Base-by-base conservation (phyloP, 257 asterid genomes). In the Solanum dulcamara region DNA sequence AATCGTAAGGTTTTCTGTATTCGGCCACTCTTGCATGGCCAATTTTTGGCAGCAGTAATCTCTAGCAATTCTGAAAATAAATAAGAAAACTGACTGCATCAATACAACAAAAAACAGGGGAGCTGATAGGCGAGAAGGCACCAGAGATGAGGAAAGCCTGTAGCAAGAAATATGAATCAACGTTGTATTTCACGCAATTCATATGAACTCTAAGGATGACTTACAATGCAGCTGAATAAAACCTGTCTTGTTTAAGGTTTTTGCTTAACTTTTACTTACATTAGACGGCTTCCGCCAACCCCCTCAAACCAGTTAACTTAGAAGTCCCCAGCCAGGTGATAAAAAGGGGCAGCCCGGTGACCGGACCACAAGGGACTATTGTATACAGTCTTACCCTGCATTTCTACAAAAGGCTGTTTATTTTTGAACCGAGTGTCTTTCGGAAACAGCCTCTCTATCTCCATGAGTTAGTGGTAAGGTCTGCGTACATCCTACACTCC, bases 11-110 rank as follows among this genome's bases (percentile, higher is more conserved):
- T 91, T 90, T 89, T 91, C 15, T 91, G 92, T 84, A 91, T 83
- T 75, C 92, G 90, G 40, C 94, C 96, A 60, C 88, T 87, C 89
- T 85, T 93, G 86, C 97, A 93, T 71, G 98, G 97, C 99, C 99
- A 94, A 18, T 84, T 84, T 86, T 85, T 86, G 22, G 98, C 92
- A 88, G 84, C 92, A 44, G 88, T 95, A 62, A 94, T 91, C 91
- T 93, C 95, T 87, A 92, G 75, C 96, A 96, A 85, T 87, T 88
- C 97, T 96, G 92, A 90, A 84, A 88, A 85, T 84, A 53, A 77
- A 83, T 33, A 30, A 86, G n/a, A 85, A 22, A 55, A 80, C 83
- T 14, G 1, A 35, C 24, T 12, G 81, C 66, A 33, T 70, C 46
- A 74, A n/a, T 6, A 10, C 83, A n/a, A 53, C 26, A 55, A 22